These are phyloP conservation scores for Catharanthus roseus DNA, from an alignment of 257 asterid species.

Conservation along the genomic window DNA sequence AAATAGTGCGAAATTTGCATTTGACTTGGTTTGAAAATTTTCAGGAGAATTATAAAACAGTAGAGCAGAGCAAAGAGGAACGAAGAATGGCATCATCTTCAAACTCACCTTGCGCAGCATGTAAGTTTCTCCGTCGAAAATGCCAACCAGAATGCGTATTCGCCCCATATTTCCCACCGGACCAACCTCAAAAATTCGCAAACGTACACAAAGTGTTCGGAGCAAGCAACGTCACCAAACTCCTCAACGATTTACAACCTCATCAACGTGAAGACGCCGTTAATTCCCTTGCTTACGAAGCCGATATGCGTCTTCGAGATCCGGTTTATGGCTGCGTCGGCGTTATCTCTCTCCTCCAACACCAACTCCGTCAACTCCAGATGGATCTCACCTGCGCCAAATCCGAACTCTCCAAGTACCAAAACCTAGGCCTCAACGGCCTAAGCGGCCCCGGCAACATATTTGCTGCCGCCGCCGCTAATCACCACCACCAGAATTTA, in stretches of 20 bases:
- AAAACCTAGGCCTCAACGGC: conserved; percentile 25
- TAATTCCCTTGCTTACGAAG: conserved; percentile 38
- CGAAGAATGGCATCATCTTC: conserved; percentile 33
- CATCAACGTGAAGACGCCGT: conserved; percentile 43
- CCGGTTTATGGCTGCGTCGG: conserved; percentile 46
- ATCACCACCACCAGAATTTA: conserved; percentile 24
- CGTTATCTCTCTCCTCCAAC: conserved; percentile 39
- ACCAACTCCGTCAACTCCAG: conserved; percentile 42
- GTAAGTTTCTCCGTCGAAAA: conserved; percentile 38
- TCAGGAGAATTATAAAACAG: too few relatives aligned
- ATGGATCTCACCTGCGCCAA: conserved; percentile 39
- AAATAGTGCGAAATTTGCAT: too few relatives aligned
- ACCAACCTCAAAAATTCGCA: conserved; percentile 40
- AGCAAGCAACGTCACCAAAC: conserved; percentile 37
- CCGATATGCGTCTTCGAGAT: conserved; percentile 44
- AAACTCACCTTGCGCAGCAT: conserved; percentile 41
- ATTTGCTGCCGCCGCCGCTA: conserved; percentile 29
- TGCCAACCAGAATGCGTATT: conserved; percentile 44
- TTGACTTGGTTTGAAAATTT: too few relatives aligned
- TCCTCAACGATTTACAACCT: conserved; percentile 38
- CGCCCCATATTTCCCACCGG: conserved; percentile 44
- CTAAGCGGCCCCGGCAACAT: conserved; percentile 31
- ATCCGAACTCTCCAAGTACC: conserved; percentile 40
- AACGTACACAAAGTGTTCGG: conserved; percentile 42
- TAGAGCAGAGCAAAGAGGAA: too few relatives aligned